Evolutionary conservation across 495 filamentous ascomycete genomes (phyloP), one percentile per base, ranked within the genome.

Genomic region (Trichoderma erinaceum): DNA sequence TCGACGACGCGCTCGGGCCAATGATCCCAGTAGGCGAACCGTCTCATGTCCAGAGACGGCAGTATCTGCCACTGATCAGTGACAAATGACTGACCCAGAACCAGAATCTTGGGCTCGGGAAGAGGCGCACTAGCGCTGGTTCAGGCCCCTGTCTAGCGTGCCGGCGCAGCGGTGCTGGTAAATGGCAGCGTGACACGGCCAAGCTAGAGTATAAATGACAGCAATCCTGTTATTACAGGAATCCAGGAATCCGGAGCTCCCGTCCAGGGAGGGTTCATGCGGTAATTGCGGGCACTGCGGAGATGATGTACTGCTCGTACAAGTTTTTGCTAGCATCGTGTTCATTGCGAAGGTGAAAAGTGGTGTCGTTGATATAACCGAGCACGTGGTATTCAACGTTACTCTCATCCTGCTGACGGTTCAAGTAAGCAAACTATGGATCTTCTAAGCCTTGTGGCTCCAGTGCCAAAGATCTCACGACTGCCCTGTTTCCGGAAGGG

Each of bases 21-120:
- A 38, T 10, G 18, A 52, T 23, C 48, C 48, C 21, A 52, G 48
- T 7, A 21, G 48, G 21, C 21, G 48, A 21, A 6, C 21, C 21
- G 48, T 52, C 48, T 52, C 48, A 52, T 21, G n/a, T 23, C 21
- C 48, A 52, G 48, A 52, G 48, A 52, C 21, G 27, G 25, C 25
- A 61, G 27, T 12, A 61, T 4, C 56, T 18, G 16, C 25, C 4
- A 23, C 25, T 25, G 29, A 61, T 29, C 56, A 32, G 11, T 21
- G 23, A 52, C 35, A 38, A 38, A 38, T 38, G 35, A 21, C 56
- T 16, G 56, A 61, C 56, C 56, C 56, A 61, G 56, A 25, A 32
- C 56, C 56, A 61, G 56, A 25, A 32, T 32, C 56, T 61, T 61
- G 56, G 56, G 25, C 56, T 29, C 56, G 56, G 48, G 56, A 61